Conservation (phyloP, 495 filamentous ascomycete species). For the Penicillium desertorum region DNA sequence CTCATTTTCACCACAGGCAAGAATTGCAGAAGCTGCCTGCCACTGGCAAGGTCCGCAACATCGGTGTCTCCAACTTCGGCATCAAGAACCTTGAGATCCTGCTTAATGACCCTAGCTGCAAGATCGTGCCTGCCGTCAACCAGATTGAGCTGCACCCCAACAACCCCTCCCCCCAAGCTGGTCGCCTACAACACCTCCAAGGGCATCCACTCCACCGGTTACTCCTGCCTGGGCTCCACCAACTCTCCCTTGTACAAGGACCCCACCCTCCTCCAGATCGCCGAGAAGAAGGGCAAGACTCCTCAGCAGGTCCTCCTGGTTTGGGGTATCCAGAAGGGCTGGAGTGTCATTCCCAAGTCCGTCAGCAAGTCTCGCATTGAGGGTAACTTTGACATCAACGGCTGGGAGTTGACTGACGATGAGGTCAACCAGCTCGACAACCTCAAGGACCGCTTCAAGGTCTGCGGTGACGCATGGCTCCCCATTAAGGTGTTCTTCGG, state of each 20-base stretch:
- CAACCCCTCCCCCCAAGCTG: slow-evolving; percentile 73
- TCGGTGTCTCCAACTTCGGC: slow-evolving; percentile 64
- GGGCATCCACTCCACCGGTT: slow-evolving; percentile 67
- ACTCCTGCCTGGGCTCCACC: slow-evolving; percentile 66
- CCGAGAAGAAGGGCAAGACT: slow-evolving; percentile 65
- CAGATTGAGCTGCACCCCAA: slow-evolving; percentile 90
- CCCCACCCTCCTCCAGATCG: slow-evolving; percentile 56
- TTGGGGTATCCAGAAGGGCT: slow-evolving; percentile 71
- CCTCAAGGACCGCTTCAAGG: slow-evolving; percentile 70
- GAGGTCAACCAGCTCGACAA: slow-evolving; percentile 62
- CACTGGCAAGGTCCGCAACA: slow-evolving; percentile 77
- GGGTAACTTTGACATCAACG: slow-evolving; percentile 64
- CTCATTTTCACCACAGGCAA: slow-evolving; percentile 38
- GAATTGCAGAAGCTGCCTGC: slow-evolving; percentile 79
- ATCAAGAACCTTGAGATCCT: slow-evolving; percentile 61
- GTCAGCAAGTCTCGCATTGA: slow-evolving; percentile 62
- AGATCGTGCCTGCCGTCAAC: slow-evolving; percentile 80
- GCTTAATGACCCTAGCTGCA: slow-evolving; percentile 51
- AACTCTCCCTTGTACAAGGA: slow-evolving; percentile 57
- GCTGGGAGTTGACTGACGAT: slow-evolving; percentile 62
- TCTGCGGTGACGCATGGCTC: slow-evolving; percentile 68
- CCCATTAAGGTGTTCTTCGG: slow-evolving; percentile 84
- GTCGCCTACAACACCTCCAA: slow-evolving; percentile 67
- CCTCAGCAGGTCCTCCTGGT: slow-evolving; percentile 64
- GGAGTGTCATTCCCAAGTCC: slow-evolving; percentile 72